Evolutionary conservation across 2,329 filamentous ascomycete species (phyloP).

Genomic region (Cercospora berteroae): DNA sequence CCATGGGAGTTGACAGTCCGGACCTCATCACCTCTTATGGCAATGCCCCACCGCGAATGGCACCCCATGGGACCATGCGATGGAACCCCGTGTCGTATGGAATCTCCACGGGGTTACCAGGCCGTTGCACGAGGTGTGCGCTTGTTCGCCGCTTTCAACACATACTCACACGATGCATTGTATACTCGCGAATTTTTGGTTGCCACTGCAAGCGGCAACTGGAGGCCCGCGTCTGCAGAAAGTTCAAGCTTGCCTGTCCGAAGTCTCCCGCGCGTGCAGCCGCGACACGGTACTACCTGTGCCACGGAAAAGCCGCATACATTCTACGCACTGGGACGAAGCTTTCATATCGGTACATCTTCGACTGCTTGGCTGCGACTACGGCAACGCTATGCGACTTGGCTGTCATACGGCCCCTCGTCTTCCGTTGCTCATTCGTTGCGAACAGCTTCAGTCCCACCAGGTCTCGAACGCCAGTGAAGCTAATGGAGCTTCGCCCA

Average conservation of each 20-base stretch:
- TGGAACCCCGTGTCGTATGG: background rate
- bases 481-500: constrained; percentile 3
- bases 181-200: background rate
- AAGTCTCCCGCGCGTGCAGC: background rate
- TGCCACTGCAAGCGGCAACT: background rate
- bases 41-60: background rate
- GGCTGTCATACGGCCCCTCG: background rate
- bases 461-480: background rate
- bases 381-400: constrained; percentile 10
- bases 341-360: background rate
- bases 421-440: constrained; percentile 2
- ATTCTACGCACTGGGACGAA: background rate
- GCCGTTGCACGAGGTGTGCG: background rate
- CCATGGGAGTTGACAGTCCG: background rate
- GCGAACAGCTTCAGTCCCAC: background rate
- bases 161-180: background rate
- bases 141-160: background rate
- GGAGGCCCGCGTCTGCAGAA: background rate
- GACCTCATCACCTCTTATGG: background rate
- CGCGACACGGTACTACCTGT: background rate
- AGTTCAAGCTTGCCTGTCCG: background rate
- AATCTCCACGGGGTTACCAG: background rate
- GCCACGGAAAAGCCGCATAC: background rate
- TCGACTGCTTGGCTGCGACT: constrained; percentile 3
- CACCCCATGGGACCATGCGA: background rate